Conservation (phyloP, 805 yeast species). For the Citeromyces nyonsensis region DNA sequence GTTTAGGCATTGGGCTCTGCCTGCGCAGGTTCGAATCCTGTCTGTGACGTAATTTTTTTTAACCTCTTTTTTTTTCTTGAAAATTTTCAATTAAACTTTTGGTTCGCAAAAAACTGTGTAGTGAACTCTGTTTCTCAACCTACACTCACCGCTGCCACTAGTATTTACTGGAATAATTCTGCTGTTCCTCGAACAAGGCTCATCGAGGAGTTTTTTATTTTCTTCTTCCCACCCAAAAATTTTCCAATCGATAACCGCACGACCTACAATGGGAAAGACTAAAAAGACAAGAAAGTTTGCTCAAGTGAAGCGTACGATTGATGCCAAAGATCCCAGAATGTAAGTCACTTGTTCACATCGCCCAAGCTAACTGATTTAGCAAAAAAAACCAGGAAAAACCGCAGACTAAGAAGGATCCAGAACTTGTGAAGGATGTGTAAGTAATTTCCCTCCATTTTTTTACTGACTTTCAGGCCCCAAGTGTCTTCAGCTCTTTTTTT, state of each 20-base stretch:
- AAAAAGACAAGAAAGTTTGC: slow-evolving; percentile 95
- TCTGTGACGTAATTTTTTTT: slow-evolving; percentile 70
- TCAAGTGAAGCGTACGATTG: slow-evolving; percentile 71
- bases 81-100: no score
- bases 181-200: no score
- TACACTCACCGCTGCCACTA: no score
- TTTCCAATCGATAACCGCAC: no score
- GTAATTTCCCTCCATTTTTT: slow-evolving; percentile 1
- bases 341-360: slow-evolving; percentile 12
- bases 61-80: slow-evolving; percentile 2
- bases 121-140: no score
- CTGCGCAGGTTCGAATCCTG: slow-evolving; percentile 99
- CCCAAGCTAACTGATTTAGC: slow-evolving; percentile 6
- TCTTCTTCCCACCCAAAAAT: not conserved
- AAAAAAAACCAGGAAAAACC: slow-evolving; percentile 25
- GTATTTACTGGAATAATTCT: no score
- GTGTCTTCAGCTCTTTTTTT: slow-evolving; percentile 92
- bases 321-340: slow-evolving; percentile 54
- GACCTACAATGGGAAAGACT: slow-evolving; percentile 73
- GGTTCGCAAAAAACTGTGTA: no score
- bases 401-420: slow-evolving; percentile 31
- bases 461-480: slow-evolving; percentile 43
- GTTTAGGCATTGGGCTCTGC: slow-evolving; percentile 74
- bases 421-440: slow-evolving; percentile 43
- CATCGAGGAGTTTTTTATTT: no score